Base-by-base conservation (phyloP, 306 rosid genomes). In the Crotalaria pallida region DNA sequence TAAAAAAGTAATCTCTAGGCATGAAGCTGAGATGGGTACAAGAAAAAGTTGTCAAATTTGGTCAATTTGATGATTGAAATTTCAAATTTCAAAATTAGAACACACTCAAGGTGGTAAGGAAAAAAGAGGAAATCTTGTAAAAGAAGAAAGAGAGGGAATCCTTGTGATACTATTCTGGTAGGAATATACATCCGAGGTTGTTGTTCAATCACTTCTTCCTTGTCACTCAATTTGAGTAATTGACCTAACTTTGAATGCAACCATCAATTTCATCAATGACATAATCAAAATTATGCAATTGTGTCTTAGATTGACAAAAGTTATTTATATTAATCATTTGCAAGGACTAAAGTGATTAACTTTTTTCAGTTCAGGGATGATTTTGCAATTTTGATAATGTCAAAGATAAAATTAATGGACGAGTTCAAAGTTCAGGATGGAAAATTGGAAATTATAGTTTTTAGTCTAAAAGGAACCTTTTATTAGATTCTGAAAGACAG, bases 131-230 rank as follows among this genome's bases (percentile, higher is more conserved):
- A 17, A 71, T 68, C 76, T 71, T 17, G 38, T 24, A 58, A 58
- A 24, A 24, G 33, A 40, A 78, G 71, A 58, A 67, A 27, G 4
- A n/a, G 61, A 49, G 82, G 77, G 70, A 73, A 5, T 57, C 19
- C 16, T 66, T 66, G 67, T 24, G 65, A 16, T 11, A 66, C 33
- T 11, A 31, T 47, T 58, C 76, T 59, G 23, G 59, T 58, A 11
- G 59, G 49, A 44, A 58, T 33, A 31, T 12, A 27, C 76, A 71
- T 58, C 57, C 23, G 29, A 19, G 22, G 12, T 47, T 21, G 11
- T 2, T 2, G 17, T 19, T 66, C 48, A 49, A 18, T 18, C 3
- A 10, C 24, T 29, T 3, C 64, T 40, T 10, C 84, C 87, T 87
- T 27, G 10, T 4, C 0, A 16, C 10, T 57, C 22, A n/a, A n/a